phyloP scores from a whole-genome alignment of 1,284 basidiomycete genomes.

The Cryptococcus jaspeensis region DNA sequence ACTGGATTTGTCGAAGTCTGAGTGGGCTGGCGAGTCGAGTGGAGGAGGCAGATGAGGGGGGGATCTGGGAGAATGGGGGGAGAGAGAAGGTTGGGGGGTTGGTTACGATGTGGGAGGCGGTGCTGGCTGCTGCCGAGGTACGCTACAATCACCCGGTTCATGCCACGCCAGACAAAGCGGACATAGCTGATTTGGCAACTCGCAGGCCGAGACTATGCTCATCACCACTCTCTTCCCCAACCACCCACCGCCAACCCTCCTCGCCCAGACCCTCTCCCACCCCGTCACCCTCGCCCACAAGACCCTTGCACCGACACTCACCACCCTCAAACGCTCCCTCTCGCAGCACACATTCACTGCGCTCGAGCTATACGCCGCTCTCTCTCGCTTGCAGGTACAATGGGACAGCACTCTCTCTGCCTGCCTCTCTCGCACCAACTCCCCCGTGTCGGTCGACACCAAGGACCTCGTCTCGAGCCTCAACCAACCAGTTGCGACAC shows the following conservation, averaged over 20 bases:
- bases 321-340: slow-evolving; percentile 41
- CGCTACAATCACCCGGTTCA: slow-evolving; percentile 5
- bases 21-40: slow-evolving; percentile 22
- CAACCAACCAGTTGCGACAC: slow-evolving; percentile 21
- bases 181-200: neutral
- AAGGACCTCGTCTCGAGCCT: slow-evolving; percentile 26
- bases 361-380: slow-evolving; percentile 42
- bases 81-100: slow-evolving; percentile 39
- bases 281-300: slow-evolving; percentile 22
- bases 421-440: slow-evolving; percentile 26
- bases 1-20: slow-evolving; percentile 35
- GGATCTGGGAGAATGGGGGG: slow-evolving; percentile 30
- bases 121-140: slow-evolving; percentile 41
- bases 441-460: slow-evolving; percentile 10
- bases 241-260: slow-evolving; percentile 29
- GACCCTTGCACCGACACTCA: slow-evolving; percentile 33
- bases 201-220: slow-evolving; percentile 46
- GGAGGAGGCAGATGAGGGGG: slow-evolving; percentile 40
- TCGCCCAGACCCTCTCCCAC: slow-evolving; percentile 28
- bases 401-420: slow-evolving; percentile 35
- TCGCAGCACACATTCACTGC: slow-evolving; percentile 42
- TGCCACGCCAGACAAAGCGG: neutral
- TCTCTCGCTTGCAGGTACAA: slow-evolving; percentile 24
- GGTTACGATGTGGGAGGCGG: slow-evolving; percentile 34
- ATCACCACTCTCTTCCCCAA: slow-evolving; percentile 38